Evolutionary conservation across 2,329 filamentous ascomycete species (phyloP), one percentile per base, ranked within the genome.

Genomic region (Xylaria sp.): DNA sequence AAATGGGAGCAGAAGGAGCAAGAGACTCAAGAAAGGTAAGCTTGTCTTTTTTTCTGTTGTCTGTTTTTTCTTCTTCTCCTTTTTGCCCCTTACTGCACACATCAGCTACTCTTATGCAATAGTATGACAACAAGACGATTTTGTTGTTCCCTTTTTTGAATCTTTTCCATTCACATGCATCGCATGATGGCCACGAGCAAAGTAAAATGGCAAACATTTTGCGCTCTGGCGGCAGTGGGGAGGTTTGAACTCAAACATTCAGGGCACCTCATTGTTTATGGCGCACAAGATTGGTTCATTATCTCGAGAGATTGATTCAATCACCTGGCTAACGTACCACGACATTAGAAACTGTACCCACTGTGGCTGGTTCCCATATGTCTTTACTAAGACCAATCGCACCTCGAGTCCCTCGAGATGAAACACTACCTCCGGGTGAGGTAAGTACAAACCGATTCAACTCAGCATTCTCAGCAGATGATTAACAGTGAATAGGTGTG

Each of bases 321-420:
- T 50, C 46, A 7, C 50, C 35, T 59, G 16, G 52, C 62, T 64
- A 65, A 59, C 42, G 35, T 35, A 58, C 58, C 49, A 63, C 61
- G 50, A 44, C 11, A 11, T 42, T 71, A 80, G 83, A 85, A 74
- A 78, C 80, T 49, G 83, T 87, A 42, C 91, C 93, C 49, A 96
- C 91, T 39, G 91, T 99, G 66, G 92, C 92, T 65, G 94, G 94
- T 57, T 97, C 93, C 55, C 92, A 97, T 76, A 97, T 97, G 92
- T 94, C 91, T 62, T 85, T 93, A 69, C 92, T 96, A 71, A 90
- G 93, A 56, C 91, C 93, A 59, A 87, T 89, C 30, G 87, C 87
- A 13, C 90, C 88, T 16, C 83, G 85, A 63, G 79, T 86, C 60
- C 80, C 81, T 18, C 79, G 83, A 57, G 83, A 85, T 59, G 82